Evolutionary conservation across 2,329 filamentous ascomycete species (phyloP), one percentile per base, ranked within the genome.

Genomic region (Trichoderma breve): DNA sequence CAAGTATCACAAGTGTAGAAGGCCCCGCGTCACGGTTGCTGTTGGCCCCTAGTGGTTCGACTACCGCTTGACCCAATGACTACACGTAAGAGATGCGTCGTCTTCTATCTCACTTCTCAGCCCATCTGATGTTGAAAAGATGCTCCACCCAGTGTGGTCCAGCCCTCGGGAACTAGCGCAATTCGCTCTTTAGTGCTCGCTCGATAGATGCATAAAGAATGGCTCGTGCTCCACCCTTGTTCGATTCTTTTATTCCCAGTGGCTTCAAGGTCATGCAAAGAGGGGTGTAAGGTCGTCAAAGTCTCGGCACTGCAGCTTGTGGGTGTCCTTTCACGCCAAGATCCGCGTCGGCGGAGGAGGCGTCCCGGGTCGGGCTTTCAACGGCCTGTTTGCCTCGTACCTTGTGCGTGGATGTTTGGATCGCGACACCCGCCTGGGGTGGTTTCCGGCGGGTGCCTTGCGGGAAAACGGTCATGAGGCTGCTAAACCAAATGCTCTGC

Each of bases 141-240:
- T 67, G 71, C 73, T 75, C 76, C 75, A 73, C 74, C 75, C 71
- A 73, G 73, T 71, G 71, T 55, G 74, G 71, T 71, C 72, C 64
- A 66, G n/a, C 6, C 14, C 21, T 36, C 79, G 78, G 79, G 79
- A 79, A 72, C 79, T 80, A 80, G 74, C 64, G 75, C 73, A 76
- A 60, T 71, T 70, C 73, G 74, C 73, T 36, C 9, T 71, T 75
- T 76, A 76, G 75, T 72, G 70, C 73, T 32, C 64, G 76, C 75
- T 77, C 77, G 72, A 73, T 80, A 79, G 57, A 75, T 78, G 76
- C 79, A 80, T 80, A 65, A 58, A 53, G 64, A 51, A 65, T 51
- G 71, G 71, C 28, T 21, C 18, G 12, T 57, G 21, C 58, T 53
- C 58, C 53, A 53, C 14, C 68, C 43, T 71, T 30, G 60, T 32